These are phyloP conservation scores for Plasmodium malariae DNA, from an alignment of 169 alveolate species.

Conservation along the genomic window DNA sequence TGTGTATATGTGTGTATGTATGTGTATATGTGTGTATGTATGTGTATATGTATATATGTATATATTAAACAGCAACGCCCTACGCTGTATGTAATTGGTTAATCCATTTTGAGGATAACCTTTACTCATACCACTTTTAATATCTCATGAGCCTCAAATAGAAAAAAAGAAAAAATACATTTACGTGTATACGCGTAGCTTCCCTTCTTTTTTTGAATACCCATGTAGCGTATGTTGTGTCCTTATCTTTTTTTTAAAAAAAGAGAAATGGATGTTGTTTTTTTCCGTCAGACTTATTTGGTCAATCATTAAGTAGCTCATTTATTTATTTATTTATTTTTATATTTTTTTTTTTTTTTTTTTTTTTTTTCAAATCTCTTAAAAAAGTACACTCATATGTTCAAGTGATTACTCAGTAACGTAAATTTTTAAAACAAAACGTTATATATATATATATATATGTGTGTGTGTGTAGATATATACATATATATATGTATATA, in stretches of 20 bases:
- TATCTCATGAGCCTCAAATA: too few relatives aligned
- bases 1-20: slow-evolving; percentile 14
- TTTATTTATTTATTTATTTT: too few relatives aligned
- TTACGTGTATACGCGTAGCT: too few relatives aligned
- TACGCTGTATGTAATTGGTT: too few relatives aligned
- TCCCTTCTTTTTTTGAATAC: background rate
- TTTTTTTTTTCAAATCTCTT: too few relatives aligned
- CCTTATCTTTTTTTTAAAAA: background rate
- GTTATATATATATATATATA: slow-evolving; percentile 13
- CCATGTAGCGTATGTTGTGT: background rate
- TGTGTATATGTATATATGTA: too few relatives aligned
- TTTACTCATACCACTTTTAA: too few relatives aligned
- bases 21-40: too few relatives aligned
- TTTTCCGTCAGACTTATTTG: background rate
- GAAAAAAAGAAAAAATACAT: too few relatives aligned
- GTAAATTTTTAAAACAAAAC: background rate
- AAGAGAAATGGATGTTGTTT: background rate
- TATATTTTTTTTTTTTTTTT: too few relatives aligned
- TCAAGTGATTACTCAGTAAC: background rate
- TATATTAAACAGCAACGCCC: too few relatives aligned
- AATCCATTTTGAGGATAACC: too few relatives aligned
- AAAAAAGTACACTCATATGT: background rate
- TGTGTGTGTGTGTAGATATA: background rate
- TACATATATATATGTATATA: background rate
- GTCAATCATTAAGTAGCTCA: background rate